These are phyloP conservation scores for Blumeriella jaapii DNA, from an alignment of 2,329 filamentous ascomycete genomes.

Conservation along the genomic window DNA sequence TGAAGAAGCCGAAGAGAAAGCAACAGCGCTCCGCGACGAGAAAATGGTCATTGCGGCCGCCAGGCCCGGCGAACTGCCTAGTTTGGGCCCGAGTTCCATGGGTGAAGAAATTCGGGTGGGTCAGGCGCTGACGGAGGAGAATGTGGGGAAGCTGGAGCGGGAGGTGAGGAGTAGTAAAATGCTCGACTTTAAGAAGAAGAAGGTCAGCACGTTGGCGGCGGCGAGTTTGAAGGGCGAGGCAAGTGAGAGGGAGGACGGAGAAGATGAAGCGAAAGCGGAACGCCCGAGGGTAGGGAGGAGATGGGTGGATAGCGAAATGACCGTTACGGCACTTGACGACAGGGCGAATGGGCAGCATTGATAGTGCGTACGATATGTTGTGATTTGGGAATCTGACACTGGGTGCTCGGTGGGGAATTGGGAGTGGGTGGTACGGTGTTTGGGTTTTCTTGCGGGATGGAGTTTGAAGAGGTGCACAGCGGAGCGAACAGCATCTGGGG, in stretches of 20 bases:
- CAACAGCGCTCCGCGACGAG: slow-evolving; percentile 40
- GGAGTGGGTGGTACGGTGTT: too few species aligned
- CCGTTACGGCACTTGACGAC: slow-evolving; percentile 8
- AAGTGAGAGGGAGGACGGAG: slow-evolving; percentile 2
- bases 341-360: too few species aligned
- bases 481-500: too few species aligned
- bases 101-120: slow-evolving; percentile 15
- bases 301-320: slow-evolving; percentile 13
- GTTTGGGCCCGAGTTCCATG: neutral
- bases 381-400: too few species aligned
- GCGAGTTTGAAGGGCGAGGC: neutral
- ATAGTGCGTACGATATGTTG: too few species aligned
- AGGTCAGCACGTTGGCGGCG: slow-evolving; percentile 2
- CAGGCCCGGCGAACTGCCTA: slow-evolving; percentile 23
- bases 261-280: slow-evolving; percentile 4
- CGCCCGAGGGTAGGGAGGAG: slow-evolving; percentile 10
- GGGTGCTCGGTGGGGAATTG: too few species aligned
- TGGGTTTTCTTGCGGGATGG: too few species aligned
- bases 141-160: slow-evolving; percentile 37
- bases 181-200: slow-evolving; percentile 3
- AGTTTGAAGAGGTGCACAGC: too few species aligned
- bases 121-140: slow-evolving; percentile 42
- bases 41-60: slow-evolving; percentile 33
- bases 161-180: slow-evolving; percentile 16
- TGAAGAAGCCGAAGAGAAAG: slow-evolving; percentile 42